Evolutionary conservation across 1,139 yeast genomes (phyloP), one percentile per base, ranked within the genome.

Genomic region (Protomyces arabidopsidicola): DNA sequence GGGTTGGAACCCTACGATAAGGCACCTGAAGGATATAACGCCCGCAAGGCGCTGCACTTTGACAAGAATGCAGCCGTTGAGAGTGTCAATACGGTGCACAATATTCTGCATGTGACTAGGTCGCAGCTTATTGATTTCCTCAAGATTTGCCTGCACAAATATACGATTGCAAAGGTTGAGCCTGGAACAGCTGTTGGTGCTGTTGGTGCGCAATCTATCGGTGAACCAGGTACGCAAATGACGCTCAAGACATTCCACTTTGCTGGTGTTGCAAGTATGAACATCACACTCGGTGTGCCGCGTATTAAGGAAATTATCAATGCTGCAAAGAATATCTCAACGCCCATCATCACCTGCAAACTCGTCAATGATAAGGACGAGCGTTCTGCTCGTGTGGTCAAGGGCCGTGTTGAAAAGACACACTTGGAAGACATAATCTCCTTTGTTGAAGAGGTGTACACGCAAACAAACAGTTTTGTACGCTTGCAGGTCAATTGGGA

Each of bases 121-220:
- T 72, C 74, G 12, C 79, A 87, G 67, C 82, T 93, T 20, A 75
- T 75, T n/a, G 82, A 80, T 67, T 95, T 95, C 76, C 78, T 95
- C 72, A 81, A 82, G 58, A 84, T 87, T 69, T 89, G 97, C 71
- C 80, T 93, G 67, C 79, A 81, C 70, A 95, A 95, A 76, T 95
- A 93, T 72, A 85, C 85, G 64, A 82, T 87, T 70, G 97, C 99
- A 14, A 87, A 86, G 76, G 98, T 95, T 24, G 99, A 95, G 74
- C 98, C 99, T 1, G 99, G 98, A 69, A 93, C 98, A 8, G 98
- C 99, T 2, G 98, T 93, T 59, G 98, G 98, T 69, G 98, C 98
- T 16, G 91, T 93, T 77, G 98, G 98, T 68, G 98, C 98, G 0
- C 98, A 93, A 73, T 89, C 97, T 42, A 93, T 93, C 78, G 98